Evolutionary conservation across 2,329 filamentous ascomycete genomes (phyloP).

Genomic region (Aspergillus sp.): DNA sequence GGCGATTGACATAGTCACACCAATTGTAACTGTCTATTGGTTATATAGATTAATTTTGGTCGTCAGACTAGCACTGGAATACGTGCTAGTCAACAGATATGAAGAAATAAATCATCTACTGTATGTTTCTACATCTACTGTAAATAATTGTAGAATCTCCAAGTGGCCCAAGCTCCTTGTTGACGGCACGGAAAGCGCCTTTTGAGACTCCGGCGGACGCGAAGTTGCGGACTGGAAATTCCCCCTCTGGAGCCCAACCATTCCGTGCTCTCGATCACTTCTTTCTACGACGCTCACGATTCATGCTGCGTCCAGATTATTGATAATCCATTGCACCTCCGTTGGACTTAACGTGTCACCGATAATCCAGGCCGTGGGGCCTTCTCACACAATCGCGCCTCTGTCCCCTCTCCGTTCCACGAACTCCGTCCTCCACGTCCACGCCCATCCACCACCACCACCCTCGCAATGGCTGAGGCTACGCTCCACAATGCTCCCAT

Average conservation of each 20-base stretch:
- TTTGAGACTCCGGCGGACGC: conserved; percentile 17
- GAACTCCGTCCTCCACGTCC: conserved; percentile 7
- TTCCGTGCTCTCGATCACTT: not conserved
- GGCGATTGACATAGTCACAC: too few species aligned
- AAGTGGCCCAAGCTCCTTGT: conserved; percentile 37
- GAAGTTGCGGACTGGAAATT: conserved; percentile 10
- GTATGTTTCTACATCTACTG: not conserved
- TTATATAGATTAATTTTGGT: too few species aligned
- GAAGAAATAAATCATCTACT: too few species aligned
- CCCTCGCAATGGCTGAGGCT: conserved; percentile 55
- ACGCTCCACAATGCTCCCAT: conserved; percentile 93
- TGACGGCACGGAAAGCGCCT: conserved; percentile 13
- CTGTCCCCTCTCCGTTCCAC: conserved; percentile 10
- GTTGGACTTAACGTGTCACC: conserved; percentile 3
- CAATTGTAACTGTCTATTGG: too few species aligned
- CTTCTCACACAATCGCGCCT: conserved; percentile 19
- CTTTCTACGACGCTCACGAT: conserved; percentile 4
- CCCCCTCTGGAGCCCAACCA: conserved; percentile 5
- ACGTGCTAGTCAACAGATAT: too few species aligned
- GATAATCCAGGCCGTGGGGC: conserved; percentile 23
- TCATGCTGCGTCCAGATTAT: conserved; percentile 7
- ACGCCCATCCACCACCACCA: conserved; percentile 10
- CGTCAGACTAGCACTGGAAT: too few species aligned
- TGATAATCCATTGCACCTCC: conserved; percentile 3
- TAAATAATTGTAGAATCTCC: conserved; percentile 3